Conservation (phyloP, 169 alveolate species). For the Plasmodium reichenowi region DNA sequence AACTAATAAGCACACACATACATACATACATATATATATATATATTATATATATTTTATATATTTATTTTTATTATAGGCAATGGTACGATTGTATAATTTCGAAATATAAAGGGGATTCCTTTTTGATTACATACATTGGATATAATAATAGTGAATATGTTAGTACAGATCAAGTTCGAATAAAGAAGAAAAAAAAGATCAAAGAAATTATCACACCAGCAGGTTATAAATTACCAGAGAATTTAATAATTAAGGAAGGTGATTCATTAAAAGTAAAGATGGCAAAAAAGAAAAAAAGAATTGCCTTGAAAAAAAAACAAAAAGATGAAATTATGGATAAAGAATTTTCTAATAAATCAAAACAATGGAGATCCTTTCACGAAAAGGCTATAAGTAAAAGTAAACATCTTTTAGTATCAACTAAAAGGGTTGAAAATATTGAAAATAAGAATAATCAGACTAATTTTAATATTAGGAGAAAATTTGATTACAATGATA, state of each 20-base stretch:
- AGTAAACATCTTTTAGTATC: conserved; percentile 56
- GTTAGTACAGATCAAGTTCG: conserved; percentile 81
- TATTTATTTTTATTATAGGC: conserved; percentile 58
- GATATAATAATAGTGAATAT: conserved; percentile 84
- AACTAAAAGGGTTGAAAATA: conserved; percentile 56
- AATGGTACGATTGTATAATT: conserved; percentile 84
- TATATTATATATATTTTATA: conserved; percentile 1
- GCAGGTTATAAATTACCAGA: conserved; percentile 87
- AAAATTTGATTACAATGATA: conserved; percentile 63
- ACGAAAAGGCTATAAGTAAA: conserved; percentile 80
- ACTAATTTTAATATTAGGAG: conserved; percentile 35
- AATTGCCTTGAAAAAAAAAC: conserved; percentile 84
- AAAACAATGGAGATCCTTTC: conserved; percentile 84
- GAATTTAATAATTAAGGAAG: conserved; percentile 82
- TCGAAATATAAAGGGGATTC: conserved; percentile 80
- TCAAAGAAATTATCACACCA: conserved; percentile 83
- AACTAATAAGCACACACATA: background rate
- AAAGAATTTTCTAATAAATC: conserved; percentile 80
- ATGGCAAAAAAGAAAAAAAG: conserved; percentile 83
- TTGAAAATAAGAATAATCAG: conserved; percentile 33
- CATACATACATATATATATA: background rate
- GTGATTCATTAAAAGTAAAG: conserved; percentile 81
- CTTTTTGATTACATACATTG: conserved; percentile 83
- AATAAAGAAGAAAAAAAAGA: conserved; percentile 68
- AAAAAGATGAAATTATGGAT: conserved; percentile 81